A percentile compares a stretch with the other conserved stretches of the same genome.
Evolutionary conservation across 1,284 basidiomycete species (phyloP).

Genomic region (Fomitiporia mediterranea): DNA sequence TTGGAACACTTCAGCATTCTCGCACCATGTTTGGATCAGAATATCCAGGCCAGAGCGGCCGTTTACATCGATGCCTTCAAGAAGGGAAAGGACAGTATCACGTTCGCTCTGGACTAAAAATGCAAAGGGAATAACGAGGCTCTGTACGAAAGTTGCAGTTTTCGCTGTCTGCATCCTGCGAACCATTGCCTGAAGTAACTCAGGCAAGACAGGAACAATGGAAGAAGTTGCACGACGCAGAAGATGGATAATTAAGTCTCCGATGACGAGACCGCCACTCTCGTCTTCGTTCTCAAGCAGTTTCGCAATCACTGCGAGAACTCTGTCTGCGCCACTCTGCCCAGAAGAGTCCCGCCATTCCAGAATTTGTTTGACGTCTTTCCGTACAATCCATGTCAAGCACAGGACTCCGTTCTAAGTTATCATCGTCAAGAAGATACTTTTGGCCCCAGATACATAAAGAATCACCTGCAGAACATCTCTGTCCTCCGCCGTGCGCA

Average conservation of each 20-base stretch:
- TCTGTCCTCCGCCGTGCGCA: conserved; percentile 71
- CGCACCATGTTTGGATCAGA: conserved; percentile 86
- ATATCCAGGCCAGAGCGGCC: conserved; percentile 70
- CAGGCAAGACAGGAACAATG: conserved; percentile 78
- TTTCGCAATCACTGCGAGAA: conserved; percentile 71
- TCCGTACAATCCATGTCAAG: conserved; percentile 81
- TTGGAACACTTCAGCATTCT: conserved; percentile 90
- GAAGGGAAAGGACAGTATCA: conserved; percentile 68
- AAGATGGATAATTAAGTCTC: conserved; percentile 91
- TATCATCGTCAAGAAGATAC: neutral
- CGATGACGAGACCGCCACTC: conserved; percentile 87
- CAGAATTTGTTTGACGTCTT: conserved; percentile 78
- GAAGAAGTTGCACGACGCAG: conserved; percentile 76
- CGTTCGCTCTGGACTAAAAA: conserved; percentile 86
- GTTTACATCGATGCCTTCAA: conserved; percentile 60
- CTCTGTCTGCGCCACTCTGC: conserved; percentile 68
- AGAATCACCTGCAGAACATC: conserved; percentile 73
- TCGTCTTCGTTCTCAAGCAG: conserved; percentile 76
- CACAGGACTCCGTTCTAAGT: conserved; percentile 82
- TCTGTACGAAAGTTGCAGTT: conserved; percentile 88
- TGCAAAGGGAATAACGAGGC: conserved; percentile 87
- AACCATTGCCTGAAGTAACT: conserved; percentile 81
- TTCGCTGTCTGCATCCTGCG: conserved; percentile 76
- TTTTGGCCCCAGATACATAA: too few species aligned
- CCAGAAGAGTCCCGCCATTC: conserved; percentile 67